Base-by-base conservation (phyloP, 1,284 basidiomycete genomes). In the Rhodotorula sp. region DNA sequence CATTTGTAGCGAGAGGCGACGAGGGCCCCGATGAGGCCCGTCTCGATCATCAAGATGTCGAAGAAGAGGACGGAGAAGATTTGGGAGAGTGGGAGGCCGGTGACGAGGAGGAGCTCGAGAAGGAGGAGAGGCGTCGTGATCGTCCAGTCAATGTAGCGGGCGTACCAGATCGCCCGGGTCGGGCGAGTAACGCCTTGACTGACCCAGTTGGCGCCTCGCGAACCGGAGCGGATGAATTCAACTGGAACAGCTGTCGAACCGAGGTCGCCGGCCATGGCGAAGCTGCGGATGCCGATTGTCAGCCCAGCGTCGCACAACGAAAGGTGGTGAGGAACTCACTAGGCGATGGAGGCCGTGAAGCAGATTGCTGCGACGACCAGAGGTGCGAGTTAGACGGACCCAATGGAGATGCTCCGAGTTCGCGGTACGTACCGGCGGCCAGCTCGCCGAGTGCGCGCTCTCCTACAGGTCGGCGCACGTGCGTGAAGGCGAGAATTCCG, bases 211-310 rank as follows among this genome's bases (percentile, higher is more conserved):
- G 30, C 47, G n/a, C 54, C 69, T n/a, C 67, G 62, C 29, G 74
- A 73, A 32, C 62, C 70, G 19, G 71, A 66, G 32, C 83, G 79
- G 52, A 76, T 71, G 77, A 85, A 87, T 76, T 86, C 84, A 65
- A 84, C 83, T 4, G 60, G 66, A 70, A 86, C 78, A 52, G 84
- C 81, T 5, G 86, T 84, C 59, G 80, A 81, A 39, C 87, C 87
- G 63, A 88, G 82, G 78, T 88, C 82, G 20, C 85, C 86, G 1
- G 87, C 87, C 84, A 87, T 84, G 29, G 82, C 81, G 78, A 86
- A 87, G 81, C 61, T 67, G 48, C 13, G 19, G 5, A 39, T 24
- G 27, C 6, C 11, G 8, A 39, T 11, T 19, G 1, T 10, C 44
- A 20, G 2, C 5, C 4, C 5, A 46, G 11, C 3, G 27, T 19